These are phyloP conservation scores for Terfezia claveryi DNA, from an alignment of 495 filamentous ascomycete genomes.

Conservation along the genomic window DNA sequence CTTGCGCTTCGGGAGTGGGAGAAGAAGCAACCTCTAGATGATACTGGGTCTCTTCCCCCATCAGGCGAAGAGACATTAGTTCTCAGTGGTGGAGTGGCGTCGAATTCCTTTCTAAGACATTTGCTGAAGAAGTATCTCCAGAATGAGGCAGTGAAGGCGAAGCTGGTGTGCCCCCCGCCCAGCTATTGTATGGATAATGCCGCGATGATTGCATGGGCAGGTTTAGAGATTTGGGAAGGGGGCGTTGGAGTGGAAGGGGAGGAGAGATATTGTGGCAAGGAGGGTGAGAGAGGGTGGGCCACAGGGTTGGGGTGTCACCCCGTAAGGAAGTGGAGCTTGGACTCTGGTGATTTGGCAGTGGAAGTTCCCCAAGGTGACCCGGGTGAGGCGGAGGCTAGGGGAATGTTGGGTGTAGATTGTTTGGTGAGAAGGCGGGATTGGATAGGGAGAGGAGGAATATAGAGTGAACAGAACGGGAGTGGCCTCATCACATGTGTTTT, in stretches of 20 bases:
- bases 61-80: slow-evolving; percentile 35
- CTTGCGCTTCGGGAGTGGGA: neutral
- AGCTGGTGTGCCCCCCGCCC: slow-evolving; percentile 48
- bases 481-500: no score
- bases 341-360: slow-evolving; percentile 30
- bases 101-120: slow-evolving; percentile 51
- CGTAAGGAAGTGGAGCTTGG: slow-evolving; percentile 58
- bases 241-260: neutral
- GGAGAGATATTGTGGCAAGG: no score
- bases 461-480: no score
- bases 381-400: slow-evolving; percentile 14
- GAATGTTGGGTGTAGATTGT: slow-evolving; percentile 26
- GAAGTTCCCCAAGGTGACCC: neutral
- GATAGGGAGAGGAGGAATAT: no score
- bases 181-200: slow-evolving; percentile 81
- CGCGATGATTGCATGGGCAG: slow-evolving; percentile 95
- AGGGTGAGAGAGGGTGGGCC: slow-evolving; percentile 33
- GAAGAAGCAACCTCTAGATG: neutral
- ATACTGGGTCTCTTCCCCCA: slow-evolving; percentile 33
- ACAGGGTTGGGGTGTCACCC: slow-evolving; percentile 36
- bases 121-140: slow-evolving; percentile 22
- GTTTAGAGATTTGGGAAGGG: slow-evolving; percentile 65
- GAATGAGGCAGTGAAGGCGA: slow-evolving; percentile 23
- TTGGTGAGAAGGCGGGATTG: slow-evolving; percentile 20
- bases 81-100: slow-evolving; percentile 72